These are phyloP conservation scores for Bidens hawaiensis DNA, from an alignment of 140 eudicot species.

Conservation along the genomic window DNA sequence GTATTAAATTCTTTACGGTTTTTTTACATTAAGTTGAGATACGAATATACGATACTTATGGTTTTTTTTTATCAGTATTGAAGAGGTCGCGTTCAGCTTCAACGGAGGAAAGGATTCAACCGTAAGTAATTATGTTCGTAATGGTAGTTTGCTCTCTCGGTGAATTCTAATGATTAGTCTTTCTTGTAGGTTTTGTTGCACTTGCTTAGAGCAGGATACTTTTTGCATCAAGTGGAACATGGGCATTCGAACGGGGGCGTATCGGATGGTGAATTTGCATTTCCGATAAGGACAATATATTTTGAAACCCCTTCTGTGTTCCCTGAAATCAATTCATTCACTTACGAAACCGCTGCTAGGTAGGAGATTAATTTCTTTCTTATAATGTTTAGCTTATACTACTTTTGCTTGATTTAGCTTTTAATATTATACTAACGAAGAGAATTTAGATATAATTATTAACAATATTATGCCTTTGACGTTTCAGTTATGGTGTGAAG, in stretches of 20 bases:
- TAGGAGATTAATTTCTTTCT: constrained; percentile 17
- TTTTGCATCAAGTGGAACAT: constrained; percentile 54
- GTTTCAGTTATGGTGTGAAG: constrained; percentile 69
- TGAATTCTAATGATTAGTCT: background rate
- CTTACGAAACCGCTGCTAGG: constrained; percentile 73
- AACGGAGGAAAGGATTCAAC: constrained; percentile 99
- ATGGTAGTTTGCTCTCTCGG: background rate
- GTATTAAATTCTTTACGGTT: background rate
- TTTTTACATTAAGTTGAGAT: constrained; percentile 1
- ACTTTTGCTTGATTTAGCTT: background rate
- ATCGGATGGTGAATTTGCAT: constrained; percentile 28
- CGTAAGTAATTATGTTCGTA: constrained; percentile 47
- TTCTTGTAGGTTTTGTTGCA: constrained; percentile 70
- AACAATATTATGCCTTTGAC: constrained; percentile 8
- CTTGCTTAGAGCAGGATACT: constrained; percentile 79
- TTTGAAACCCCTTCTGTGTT: constrained; percentile 79
- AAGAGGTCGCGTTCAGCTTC: constrained; percentile 96
- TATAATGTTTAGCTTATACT: constrained; percentile 9
- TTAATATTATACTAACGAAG: background rate
- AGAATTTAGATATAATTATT: background rate
- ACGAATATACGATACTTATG: background rate
- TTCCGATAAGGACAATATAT: constrained; percentile 85
- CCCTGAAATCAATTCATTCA: constrained; percentile 90
- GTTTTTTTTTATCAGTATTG: constrained; percentile 42
- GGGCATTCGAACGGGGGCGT: constrained; percentile 34